phyloP scores from a whole-genome alignment of 2,329 filamentous ascomycete genomes.

The Alternaria consortialis region DNA sequence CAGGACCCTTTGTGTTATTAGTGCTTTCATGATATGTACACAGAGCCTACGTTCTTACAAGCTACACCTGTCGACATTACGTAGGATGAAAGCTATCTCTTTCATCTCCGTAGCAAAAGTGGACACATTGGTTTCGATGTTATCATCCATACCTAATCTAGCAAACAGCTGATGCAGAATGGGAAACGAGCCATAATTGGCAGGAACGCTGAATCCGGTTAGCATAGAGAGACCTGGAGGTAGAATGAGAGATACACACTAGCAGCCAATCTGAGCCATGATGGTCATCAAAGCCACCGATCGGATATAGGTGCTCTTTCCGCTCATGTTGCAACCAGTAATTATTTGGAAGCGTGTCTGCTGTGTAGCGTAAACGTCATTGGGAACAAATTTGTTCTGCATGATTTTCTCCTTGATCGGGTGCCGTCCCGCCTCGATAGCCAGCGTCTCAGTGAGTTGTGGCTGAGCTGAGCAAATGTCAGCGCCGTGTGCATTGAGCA shows the following conservation, averaged over 20 bases:
- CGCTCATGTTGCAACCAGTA: slow-evolving; percentile 98
- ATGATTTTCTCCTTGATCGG: slow-evolving; percentile 80
- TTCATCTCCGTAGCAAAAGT: slow-evolving; percentile 96
- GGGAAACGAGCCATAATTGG: slow-evolving; percentile 81
- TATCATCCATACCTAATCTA: slow-evolving; percentile 85
- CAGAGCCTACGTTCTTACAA: slow-evolving; percentile 53
- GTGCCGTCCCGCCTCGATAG: slow-evolving; percentile 78
- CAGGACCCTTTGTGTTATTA: slow-evolving; percentile 62
- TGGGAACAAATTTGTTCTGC: slow-evolving; percentile 77
- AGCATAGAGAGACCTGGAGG: slow-evolving; percentile 6
- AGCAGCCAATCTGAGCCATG: slow-evolving; percentile 93
- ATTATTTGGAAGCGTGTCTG: slow-evolving; percentile 90
- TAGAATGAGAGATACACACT: slow-evolving; percentile 50
- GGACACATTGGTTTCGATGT: slow-evolving; percentile 87
- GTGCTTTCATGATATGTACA: neutral
- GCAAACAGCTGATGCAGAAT: slow-evolving; percentile 87
- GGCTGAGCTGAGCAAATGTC: slow-evolving; percentile 64
- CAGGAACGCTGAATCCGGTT: slow-evolving; percentile 68
- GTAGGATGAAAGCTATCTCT: slow-evolving; percentile 91
- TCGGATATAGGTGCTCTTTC: slow-evolving; percentile 92
- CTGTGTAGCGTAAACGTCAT: slow-evolving; percentile 85
- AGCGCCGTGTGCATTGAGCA: slow-evolving; percentile 6
- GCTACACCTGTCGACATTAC: slow-evolving; percentile 79
- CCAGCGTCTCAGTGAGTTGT: slow-evolving; percentile 72
- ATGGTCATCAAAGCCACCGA: slow-evolving; percentile 83